Evolutionary conservation across 768 basidiomycete species (phyloP), one percentile per base, ranked within the genome.

Genomic region (Fomitopsis pulvina): DNA sequence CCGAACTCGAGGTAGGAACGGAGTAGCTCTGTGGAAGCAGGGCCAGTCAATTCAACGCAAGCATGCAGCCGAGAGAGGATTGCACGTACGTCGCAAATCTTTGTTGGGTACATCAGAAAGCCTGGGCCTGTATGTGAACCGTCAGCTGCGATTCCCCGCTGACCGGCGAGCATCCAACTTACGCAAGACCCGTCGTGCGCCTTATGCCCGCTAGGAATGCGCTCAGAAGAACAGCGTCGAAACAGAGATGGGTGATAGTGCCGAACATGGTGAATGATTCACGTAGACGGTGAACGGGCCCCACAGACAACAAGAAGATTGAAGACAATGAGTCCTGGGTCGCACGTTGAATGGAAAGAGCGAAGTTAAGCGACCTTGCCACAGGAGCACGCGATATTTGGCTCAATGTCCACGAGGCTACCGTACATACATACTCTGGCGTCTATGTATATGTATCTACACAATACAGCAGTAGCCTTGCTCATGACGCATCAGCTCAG

Each of bases 161-260:
- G 22, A 3, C 8, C 26, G 24, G 27, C 27, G 37, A 6, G 32
- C 21, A 24, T n/a, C 38, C 21, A 27, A 73, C 85, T 50, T 70
- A 92, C 91, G 92, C 91, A 52, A 94, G 67, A 43, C 90, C 90
- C 0, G 92, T 92, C 2, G 85, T 80, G 22, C 91, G 81, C 64
- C 78, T 84, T 48, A 92, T 67, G n/a, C 90, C 92, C 9, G 91
- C 91, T 2, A 94, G 78, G 55, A 92, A 80, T 12, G 87, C 85
- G 45, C 80, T 83, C 56, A 93, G 71, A 58, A 93, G 74, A 50
- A 90, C 63, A 10, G 87, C 88, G 58, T 93, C 91, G 59, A 92
- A 62, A 52, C 82, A 81, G 52, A 87, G 69, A 58, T 82, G 90
- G 11, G 87, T 76, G 42, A 87, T 69, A 64, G 72, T 82, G 51